Evolutionary conservation across 768 basidiomycete genomes (phyloP).

Genomic region (Thelephora aurantiotincta): DNA sequence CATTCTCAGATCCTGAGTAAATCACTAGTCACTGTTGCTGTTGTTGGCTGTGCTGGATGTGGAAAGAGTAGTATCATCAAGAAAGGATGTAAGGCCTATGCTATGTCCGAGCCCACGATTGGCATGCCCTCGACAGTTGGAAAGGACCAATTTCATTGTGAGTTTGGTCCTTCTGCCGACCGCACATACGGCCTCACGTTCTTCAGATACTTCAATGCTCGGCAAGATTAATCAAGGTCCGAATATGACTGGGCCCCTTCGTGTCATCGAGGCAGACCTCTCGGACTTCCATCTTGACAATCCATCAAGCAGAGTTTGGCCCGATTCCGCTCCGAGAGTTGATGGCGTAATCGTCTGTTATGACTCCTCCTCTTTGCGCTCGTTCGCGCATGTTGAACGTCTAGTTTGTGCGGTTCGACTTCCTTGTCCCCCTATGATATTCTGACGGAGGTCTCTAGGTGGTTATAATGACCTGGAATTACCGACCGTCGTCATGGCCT

Average conservation of each 20-base stretch:
- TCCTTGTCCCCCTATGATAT: constrained; percentile 1
- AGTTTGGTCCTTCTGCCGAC: constrained; percentile 18
- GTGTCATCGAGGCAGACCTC: constrained; percentile 19
- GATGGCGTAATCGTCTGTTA: constrained; percentile 83
- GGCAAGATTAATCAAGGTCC: constrained; percentile 14
- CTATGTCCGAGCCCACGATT: constrained; percentile 22
- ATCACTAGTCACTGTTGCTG: constrained; percentile 43
- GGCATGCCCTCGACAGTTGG: constrained; percentile 9
- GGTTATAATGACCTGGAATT: constrained; percentile 41
- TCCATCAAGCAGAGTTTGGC: constrained; percentile 25
- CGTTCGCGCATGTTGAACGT: constrained; percentile 51
- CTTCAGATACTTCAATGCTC: constrained; percentile 28
- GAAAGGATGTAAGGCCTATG: constrained; percentile 56
- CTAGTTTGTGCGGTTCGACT: constrained; percentile 48
- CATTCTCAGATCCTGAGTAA: not conserved
- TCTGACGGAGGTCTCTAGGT: constrained; percentile 24
- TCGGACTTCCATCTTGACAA: constrained; percentile 18
- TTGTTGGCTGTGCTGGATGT: constrained; percentile 65
- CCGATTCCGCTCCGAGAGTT: constrained; percentile 40
- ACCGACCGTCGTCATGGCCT: constrained; percentile 66
- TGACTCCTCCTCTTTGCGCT: constrained; percentile 47
- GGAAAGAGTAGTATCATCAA: constrained; percentile 79
- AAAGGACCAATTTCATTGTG: constrained; percentile 12
- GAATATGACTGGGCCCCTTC: constrained; percentile 10
- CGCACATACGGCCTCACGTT: constrained; percentile 13